Percentiles rank a stretch among this genome's conserved stretches.
These are phyloP conservation scores for Paxillus involutus DNA, from an alignment of 768 basidiomycete species.

Conservation along the genomic window DNA sequence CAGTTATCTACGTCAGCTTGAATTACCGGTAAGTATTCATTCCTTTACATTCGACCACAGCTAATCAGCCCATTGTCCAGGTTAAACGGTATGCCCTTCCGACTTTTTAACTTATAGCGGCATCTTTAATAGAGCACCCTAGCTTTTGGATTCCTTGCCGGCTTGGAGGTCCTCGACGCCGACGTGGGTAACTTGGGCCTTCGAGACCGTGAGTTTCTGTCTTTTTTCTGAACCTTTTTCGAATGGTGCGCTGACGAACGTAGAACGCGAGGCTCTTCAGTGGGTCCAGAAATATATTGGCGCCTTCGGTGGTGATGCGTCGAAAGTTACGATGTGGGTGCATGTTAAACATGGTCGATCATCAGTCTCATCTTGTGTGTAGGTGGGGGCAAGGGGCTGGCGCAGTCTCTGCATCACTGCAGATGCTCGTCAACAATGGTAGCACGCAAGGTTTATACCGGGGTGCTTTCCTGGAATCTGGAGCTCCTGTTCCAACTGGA, in stretches of 20 bases:
- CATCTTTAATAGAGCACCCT: neutral
- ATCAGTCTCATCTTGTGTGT: slow-evolving; percentile 15
- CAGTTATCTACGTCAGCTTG: slow-evolving; percentile 52
- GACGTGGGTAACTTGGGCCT: slow-evolving; percentile 65
- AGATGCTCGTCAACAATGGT: slow-evolving; percentile 49
- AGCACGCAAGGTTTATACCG: slow-evolving; percentile 47
- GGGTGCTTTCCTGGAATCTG: slow-evolving; percentile 52
- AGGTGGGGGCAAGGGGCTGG: slow-evolving; percentile 61
- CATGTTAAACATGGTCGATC: neutral
- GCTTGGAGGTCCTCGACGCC: slow-evolving; percentile 51
- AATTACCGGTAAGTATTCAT: slow-evolving; percentile 39
- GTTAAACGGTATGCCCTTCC: neutral
- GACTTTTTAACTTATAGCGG: neutral
- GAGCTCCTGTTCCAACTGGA: slow-evolving; percentile 45
- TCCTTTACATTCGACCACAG: neutral
- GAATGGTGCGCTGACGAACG: neutral
- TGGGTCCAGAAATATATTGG: slow-evolving; percentile 70
- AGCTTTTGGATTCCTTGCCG: slow-evolving; percentile 54
- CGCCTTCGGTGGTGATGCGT: slow-evolving; percentile 64
- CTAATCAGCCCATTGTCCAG: neutral
- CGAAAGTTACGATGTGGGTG: slow-evolving; percentile 56
- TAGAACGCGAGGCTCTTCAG: slow-evolving; percentile 56
- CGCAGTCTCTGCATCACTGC: slow-evolving; percentile 51
- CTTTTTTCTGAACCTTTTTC: neutral
- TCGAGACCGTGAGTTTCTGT: slow-evolving; percentile 51